Percentiles rank a stretch among this genome's conserved stretches.
phyloP scores from a whole-genome alignment of 2,329 filamentous ascomycete genomes.

The Sporothrix dimorphospora region DNA sequence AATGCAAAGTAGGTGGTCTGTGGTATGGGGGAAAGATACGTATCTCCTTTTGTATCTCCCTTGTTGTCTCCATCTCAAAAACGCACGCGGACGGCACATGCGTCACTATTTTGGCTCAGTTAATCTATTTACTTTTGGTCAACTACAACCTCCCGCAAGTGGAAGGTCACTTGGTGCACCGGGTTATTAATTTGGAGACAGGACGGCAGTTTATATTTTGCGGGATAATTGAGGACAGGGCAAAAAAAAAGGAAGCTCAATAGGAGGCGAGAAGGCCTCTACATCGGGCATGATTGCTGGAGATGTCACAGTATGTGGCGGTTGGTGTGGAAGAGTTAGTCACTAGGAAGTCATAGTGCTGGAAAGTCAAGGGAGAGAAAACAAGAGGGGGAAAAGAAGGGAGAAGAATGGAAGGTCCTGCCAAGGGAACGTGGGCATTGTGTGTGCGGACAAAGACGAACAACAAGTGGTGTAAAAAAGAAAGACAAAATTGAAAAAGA shows the following conservation, averaged over 20 bases:
- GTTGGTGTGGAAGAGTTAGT: not conserved
- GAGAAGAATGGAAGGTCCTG: not conserved
- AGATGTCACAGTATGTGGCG: not conserved
- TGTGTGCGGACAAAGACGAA: not conserved
- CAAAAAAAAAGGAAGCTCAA: not conserved
- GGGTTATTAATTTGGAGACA: not conserved
- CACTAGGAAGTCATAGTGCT: not conserved
- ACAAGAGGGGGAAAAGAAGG: no score
- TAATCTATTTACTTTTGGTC: not conserved
- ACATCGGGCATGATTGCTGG: not conserved
- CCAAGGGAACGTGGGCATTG: not conserved
- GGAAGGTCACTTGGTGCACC: not conserved
- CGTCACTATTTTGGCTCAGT: not conserved
- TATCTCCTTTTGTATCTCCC: not conserved
- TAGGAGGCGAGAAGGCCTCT: not conserved
- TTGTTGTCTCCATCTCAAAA: not conserved
- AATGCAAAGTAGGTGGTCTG: not conserved
- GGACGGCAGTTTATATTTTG: not conserved
- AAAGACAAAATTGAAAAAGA: no score
- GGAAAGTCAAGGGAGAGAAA: not conserved
- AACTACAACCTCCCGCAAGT: not conserved
- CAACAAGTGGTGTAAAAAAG: slow-evolving; percentile 5
- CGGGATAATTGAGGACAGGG: not conserved
- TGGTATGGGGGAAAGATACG: not conserved
- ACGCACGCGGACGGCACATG: not conserved